Evolutionary conservation across 306 rosid genomes (phyloP), one percentile per base, ranked within the genome.

Genomic region (Cucurbita moschata): DNA sequence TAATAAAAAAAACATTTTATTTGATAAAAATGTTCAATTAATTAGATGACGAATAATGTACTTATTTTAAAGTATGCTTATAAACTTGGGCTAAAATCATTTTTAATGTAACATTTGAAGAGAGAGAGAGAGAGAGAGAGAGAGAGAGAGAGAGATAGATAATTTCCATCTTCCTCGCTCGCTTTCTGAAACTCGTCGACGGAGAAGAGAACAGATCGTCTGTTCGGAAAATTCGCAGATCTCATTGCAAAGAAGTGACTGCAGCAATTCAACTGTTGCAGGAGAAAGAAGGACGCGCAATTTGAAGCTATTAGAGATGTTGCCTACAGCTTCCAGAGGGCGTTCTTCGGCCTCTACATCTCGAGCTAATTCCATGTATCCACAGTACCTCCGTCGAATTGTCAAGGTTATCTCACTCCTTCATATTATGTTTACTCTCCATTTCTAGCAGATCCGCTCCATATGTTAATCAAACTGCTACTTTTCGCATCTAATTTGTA

Each of bases 381-480:
- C 87, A 80, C 99, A 88, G 71, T 95, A 95, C 78, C 90, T 95
- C 76, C 92, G 99, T 13, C 81, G 97, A 73, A 91, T 95, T 59
- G 83, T 95, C 88, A 95, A 95, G 99, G 99, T 95, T 70, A 82
- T 49, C 44, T 73, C 52, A 71, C 73, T 63, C 79, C 57, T 76
- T 74, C 19, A 1, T 76, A 52, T 56, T 50, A 23, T 49, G 0
- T 21, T 16, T 38, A 3, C 61, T 39, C 15, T 75, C 58, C 16
- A 23, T 66, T 60, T 60, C 73, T 47, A 7, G 11, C 16, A 79
- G 97, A 91, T 94, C 96, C 83, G 87, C 51, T 75, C 76, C 21
- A n/a, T 59, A 0, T 14, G 10, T 13, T 66, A 16, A 46, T 67
- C 75, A 3, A 26, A 57, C 58, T 44, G 19, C 26, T 55, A 6